phyloP scores from a whole-genome alignment of 2,329 filamentous ascomycete genomes.

The Diplodia seriata region DNA sequence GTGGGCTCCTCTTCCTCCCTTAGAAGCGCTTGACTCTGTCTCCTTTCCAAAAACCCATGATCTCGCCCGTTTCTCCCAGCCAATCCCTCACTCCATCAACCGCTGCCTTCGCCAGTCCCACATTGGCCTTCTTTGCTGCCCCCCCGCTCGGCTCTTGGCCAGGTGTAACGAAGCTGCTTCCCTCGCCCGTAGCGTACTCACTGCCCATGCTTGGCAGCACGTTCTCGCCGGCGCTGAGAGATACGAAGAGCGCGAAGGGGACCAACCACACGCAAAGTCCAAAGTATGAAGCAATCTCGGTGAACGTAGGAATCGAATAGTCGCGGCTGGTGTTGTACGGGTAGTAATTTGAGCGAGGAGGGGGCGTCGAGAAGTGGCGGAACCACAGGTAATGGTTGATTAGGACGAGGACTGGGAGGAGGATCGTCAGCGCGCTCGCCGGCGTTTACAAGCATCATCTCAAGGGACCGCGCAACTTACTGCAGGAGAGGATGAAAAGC shows the following conservation, averaged over 20 bases:
- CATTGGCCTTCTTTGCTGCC: conserved; percentile 60
- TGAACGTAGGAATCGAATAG: conserved; percentile 76
- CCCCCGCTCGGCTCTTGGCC: conserved; percentile 54
- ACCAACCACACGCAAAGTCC: conserved; percentile 96
- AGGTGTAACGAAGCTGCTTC: conserved; percentile 56
- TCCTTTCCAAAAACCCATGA: conserved; percentile 68
- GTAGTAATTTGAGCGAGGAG: conserved; percentile 56
- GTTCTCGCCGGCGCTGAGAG: conserved; percentile 91
- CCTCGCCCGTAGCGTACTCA: conserved; percentile 69
- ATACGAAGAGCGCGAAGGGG: conserved; percentile 94
- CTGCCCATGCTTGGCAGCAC: conserved; percentile 91
- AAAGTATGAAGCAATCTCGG: conserved; percentile 94
- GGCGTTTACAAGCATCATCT: too few relatives aligned
- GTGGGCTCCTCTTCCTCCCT: background rate
- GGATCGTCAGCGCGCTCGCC: background rate
- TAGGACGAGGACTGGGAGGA: conserved; percentile 73
- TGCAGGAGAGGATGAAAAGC: conserved; percentile 81
- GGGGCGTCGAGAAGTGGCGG: conserved; percentile 77
- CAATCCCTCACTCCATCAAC: conserved; percentile 70
- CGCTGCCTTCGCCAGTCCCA: conserved; percentile 63
- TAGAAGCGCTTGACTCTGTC: conserved; percentile 61
- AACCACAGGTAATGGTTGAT: conserved; percentile 97
- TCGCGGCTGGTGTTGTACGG: conserved; percentile 69
- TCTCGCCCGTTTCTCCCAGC: conserved; percentile 66
- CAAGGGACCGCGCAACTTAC: conserved; percentile 55